Evolutionary conservation across 2,329 filamentous ascomycete species (phyloP).

Genomic region (Arthrinium phaeospermum): DNA sequence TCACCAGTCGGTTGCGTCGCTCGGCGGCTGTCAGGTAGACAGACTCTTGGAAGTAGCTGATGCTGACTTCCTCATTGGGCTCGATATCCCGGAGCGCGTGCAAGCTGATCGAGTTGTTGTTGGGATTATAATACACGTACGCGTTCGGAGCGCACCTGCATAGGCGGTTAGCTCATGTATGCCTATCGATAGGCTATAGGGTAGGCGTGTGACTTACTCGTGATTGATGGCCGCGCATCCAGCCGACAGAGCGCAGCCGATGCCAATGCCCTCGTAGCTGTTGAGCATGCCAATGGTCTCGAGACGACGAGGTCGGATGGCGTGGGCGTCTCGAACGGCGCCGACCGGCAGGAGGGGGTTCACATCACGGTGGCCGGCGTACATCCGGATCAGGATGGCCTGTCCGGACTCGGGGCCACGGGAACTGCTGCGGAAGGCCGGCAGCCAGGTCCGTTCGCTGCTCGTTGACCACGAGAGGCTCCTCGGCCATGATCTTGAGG

Average conservation of each 20-base stretch:
- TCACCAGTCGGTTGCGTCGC: background rate
- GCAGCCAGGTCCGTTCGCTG: background rate
- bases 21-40: background rate
- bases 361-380: background rate
- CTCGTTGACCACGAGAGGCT: background rate
- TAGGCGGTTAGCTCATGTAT: too few relatives aligned
- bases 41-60: background rate
- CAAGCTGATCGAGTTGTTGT: fast-evolving
- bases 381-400: too few relatives aligned
- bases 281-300: too few relatives aligned
- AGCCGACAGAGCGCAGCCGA: background rate
- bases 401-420: too few relatives aligned
- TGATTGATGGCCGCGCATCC: background rate
- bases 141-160: too few relatives aligned
- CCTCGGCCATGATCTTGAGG: background rate
- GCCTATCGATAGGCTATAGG: too few relatives aligned
- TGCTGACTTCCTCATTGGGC: background rate
- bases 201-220: too few relatives aligned
- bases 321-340: background rate
- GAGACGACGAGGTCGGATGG: background rate
- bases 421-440: background rate
- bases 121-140: background rate
- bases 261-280: background rate
- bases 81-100: background rate
- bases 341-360: background rate